phyloP scores from a whole-genome alignment of 1,284 basidiomycete genomes.

The Blastosporella zonata region DNA sequence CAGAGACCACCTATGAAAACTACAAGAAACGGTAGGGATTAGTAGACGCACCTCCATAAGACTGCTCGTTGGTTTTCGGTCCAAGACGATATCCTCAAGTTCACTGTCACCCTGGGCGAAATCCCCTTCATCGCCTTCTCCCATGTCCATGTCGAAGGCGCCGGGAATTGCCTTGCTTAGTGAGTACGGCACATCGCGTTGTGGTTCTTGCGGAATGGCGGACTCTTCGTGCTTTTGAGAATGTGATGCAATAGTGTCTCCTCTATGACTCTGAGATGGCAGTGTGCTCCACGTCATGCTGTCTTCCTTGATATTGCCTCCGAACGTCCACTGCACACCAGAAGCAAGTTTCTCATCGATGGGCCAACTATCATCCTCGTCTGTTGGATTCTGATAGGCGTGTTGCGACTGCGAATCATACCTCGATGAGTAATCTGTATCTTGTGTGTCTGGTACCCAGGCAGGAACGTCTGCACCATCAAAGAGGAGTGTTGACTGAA shows the following conservation, averaged over 20 bases:
- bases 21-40: background rate
- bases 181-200: background rate
- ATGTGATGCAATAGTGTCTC: conserved; percentile 31
- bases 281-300: conserved; percentile 69
- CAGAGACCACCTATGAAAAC: conserved; percentile 13
- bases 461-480: conserved; percentile 40
- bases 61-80: conserved; percentile 37
- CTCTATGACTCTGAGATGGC: conserved; percentile 49
- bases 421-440: conserved; percentile 46
- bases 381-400: conserved; percentile 29
- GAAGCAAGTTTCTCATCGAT: conserved; percentile 59
- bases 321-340: conserved; percentile 56
- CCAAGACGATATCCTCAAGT: conserved; percentile 36
- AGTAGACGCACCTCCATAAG: conserved; percentile 42
- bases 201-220: background rate
- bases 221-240: conserved; percentile 15
- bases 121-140: conserved; percentile 27
- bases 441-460: conserved; percentile 61
- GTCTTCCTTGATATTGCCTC: conserved; percentile 50
- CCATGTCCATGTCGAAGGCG: conserved; percentile 25
- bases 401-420: conserved; percentile 32
- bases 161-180: conserved; percentile 19
- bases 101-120: conserved; percentile 34
- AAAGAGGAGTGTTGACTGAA: conserved; percentile 53
- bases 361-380: conserved; percentile 73